phyloP scores from a whole-genome alignment of 2,329 filamentous ascomycete genomes.

The Neopestalotiopsis sp. region DNA sequence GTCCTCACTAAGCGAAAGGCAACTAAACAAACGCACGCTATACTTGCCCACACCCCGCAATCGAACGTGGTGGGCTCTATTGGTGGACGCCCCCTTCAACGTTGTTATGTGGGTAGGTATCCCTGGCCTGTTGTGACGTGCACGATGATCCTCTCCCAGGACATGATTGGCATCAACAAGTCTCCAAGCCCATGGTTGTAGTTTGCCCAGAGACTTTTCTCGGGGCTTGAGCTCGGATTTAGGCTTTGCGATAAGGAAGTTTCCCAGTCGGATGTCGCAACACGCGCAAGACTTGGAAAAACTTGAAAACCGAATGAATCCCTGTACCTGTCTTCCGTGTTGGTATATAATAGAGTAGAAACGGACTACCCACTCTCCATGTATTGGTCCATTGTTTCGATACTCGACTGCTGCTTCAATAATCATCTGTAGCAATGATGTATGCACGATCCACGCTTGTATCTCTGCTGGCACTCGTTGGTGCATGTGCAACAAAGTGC shows the following conservation, averaged over 20 bases:
- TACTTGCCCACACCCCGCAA: constrained; percentile 7
- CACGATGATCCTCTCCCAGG: not conserved
- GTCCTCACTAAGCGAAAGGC: constrained; percentile 1
- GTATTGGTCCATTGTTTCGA: not conserved
- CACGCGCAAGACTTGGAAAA: constrained; percentile 1
- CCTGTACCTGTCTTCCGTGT: not conserved
- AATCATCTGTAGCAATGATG: constrained; percentile 1
- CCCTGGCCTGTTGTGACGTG: constrained; percentile 1
- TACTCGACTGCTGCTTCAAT: not conserved
- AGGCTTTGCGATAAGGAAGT: not conserved
- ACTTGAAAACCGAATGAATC: not conserved
- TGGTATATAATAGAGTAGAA: not conserved
- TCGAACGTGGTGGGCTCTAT: not conserved
- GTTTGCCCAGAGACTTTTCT: not conserved
- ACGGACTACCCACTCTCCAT: not conserved
- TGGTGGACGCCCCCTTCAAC: not conserved
- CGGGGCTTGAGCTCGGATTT: not conserved
- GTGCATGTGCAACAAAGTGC: constrained; percentile 24
- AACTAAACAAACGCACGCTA: not conserved
- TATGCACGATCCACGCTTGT: not conserved
- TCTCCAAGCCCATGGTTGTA: not conserved
- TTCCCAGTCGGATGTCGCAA: not conserved
- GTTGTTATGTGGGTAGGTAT: not conserved
- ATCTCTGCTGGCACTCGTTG: constrained; percentile 14
- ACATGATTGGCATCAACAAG: not conserved